Conservation (phyloP, 805 yeast species). For the Wickerhamiella parazyma region DNA sequence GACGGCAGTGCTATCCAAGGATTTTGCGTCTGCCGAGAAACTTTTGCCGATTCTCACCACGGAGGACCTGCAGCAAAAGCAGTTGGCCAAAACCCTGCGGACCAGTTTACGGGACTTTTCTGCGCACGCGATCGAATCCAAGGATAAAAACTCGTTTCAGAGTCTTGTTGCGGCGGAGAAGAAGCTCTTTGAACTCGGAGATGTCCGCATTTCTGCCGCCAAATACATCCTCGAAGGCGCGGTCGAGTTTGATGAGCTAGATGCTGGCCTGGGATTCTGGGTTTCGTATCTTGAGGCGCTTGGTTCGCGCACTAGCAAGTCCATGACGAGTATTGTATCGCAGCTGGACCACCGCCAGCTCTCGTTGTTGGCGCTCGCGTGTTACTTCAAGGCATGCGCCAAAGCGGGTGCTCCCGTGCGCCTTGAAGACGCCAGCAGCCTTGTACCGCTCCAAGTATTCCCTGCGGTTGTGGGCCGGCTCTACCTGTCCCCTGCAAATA, state of each 20-base stretch:
- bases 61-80: background rate
- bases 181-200: conserved; percentile 4
- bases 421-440: conserved; percentile 13
- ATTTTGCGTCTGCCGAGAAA: background rate
- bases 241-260: conserved; percentile 17
- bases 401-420: conserved; percentile 14
- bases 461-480: conserved; percentile 17
- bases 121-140: background rate
- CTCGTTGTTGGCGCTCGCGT: conserved; percentile 24
- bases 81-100: background rate
- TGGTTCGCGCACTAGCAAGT: conserved; percentile 8
- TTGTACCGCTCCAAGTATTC: conserved; percentile 20
- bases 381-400: conserved; percentile 21
- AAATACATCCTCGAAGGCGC: conserved; percentile 18
- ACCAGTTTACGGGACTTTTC: background rate
- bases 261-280: conserved; percentile 24
- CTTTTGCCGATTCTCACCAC: background rate
- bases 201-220: conserved; percentile 13
- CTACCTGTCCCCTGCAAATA: background rate
- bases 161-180: background rate
- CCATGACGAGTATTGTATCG: conserved; percentile 14
- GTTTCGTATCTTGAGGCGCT: conserved; percentile 23
- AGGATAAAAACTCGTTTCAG: background rate
- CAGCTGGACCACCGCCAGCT: conserved; percentile 20
- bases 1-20: background rate